phyloP scores from a whole-genome alignment of 2,329 filamentous ascomycete genomes.

The Xylariales sp. region DNA sequence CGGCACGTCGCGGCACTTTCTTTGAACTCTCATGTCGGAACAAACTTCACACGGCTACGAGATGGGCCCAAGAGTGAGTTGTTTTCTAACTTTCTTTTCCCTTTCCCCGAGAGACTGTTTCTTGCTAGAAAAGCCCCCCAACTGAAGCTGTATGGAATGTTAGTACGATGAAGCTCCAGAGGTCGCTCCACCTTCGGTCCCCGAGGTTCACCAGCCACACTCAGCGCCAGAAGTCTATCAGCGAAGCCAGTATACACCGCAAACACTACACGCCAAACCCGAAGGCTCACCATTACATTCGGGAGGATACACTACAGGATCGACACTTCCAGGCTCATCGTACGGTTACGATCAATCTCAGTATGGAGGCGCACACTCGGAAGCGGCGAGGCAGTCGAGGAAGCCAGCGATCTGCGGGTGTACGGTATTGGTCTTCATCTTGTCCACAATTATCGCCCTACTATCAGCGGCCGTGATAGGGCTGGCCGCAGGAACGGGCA shows the following conservation, averaged over 20 bases:
- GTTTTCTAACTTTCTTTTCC: background rate
- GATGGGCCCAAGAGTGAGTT: conserved; percentile 8
- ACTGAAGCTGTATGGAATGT: background rate
- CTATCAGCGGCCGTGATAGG: conserved; percentile 37
- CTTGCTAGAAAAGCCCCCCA: background rate
- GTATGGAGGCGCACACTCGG: conserved; percentile 10
- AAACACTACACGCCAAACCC: conserved; percentile 13
- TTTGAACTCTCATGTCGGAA: background rate
- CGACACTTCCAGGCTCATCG: conserved; percentile 8
- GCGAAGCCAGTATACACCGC: conserved; percentile 5
- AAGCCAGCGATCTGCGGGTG: conserved; percentile 28
- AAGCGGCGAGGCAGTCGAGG: conserved; percentile 10
- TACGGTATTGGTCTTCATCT: conserved; percentile 32
- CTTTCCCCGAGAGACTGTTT: too few species aligned
- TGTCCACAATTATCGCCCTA: conserved; percentile 34
- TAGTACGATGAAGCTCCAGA: conserved; percentile 27
- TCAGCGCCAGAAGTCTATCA: conserved; percentile 17
- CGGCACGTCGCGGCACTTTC: background rate
- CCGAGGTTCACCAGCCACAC: conserved; percentile 26
- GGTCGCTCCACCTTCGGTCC: conserved; percentile 16
- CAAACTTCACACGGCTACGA: background rate
- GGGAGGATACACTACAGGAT: conserved; percentile 10
- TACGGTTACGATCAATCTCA: conserved; percentile 14
- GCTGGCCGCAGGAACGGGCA: conserved; percentile 38
- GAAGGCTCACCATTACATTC: conserved; percentile 12